These are phyloP conservation scores for Cenchrus americanus DNA, from an alignment of 176 grass and related monocot genomes.

Conservation along the genomic window DNA sequence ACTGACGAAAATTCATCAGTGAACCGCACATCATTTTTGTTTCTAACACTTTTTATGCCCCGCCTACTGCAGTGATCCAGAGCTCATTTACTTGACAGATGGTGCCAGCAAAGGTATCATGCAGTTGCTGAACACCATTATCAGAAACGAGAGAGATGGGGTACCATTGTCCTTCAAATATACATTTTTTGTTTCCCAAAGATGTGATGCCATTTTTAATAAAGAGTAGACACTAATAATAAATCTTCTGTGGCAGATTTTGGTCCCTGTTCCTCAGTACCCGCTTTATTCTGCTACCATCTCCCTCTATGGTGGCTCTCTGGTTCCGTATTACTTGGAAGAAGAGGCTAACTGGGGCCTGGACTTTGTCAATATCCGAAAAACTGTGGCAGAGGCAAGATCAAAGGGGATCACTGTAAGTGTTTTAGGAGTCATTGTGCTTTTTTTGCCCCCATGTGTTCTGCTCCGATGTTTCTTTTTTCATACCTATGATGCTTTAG, in stretches of 20 bases:
- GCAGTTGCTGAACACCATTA: slow-evolving; percentile 86
- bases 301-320: slow-evolving; percentile 78
- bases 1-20: not conserved
- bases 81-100: slow-evolving; percentile 92
- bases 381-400: slow-evolving; percentile 67
- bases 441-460: not conserved
- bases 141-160: slow-evolving; percentile 81
- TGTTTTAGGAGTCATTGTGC: not conserved
- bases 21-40: not conserved
- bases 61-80: slow-evolving; percentile 75
- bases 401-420: slow-evolving; percentile 93
- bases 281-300: slow-evolving; percentile 98
- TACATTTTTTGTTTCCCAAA: too few species aligned
- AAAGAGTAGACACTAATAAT: not conserved
- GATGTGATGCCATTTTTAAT: not conserved
- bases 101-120: slow-evolving; percentile 98
- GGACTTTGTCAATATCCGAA: slow-evolving; percentile 62
- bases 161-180: too few species aligned
- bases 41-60: slow-evolving; percentile 13
- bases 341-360: slow-evolving; percentile 96
- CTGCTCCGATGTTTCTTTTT: slow-evolving; percentile 4
- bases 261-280: slow-evolving; percentile 98
- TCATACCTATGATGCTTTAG: slow-evolving; percentile 39
- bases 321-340: slow-evolving; percentile 96
- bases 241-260: slow-evolving; percentile 63